Evolutionary conservation across 176 grass and related monocot genomes (phyloP), one percentile per base, ranked within the genome.

Genomic region (Lolium perenne): DNA sequence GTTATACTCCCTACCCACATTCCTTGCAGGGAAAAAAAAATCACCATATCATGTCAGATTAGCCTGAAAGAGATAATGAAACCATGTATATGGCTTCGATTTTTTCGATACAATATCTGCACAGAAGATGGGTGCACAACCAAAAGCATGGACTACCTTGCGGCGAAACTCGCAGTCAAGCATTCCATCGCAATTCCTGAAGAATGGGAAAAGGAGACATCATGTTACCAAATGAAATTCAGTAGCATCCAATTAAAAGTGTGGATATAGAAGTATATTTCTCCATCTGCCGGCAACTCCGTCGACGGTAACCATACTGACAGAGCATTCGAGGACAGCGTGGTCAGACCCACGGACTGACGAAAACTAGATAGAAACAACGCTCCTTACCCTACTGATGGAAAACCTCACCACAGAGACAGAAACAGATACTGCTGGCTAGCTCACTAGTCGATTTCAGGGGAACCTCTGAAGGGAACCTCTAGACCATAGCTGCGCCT

Each of bases 171-270:
- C 4, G 75, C 66, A 17, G 88, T 86, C 76, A 95, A 78, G 85
- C 90, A 95, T 22, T 86, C 88, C 93, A 95, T 95, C n/a, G 61
- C 29, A 79, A 60, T 70, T 18, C 38, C 88, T 93, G 85, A 17
- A 74, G 20, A 40, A 84, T 18, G 13, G 25, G 1, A 7, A n/a
- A 26, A 50, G 1, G 3, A 8, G 0, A 45, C 8, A 43, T 43
- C 68, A 6, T 11, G 7, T 66, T 11, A 57, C 3, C 3, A 8
- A 8, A 15, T 20, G 55, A 26, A 53, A 10, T 5, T 43, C 54
- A 46, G 11, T 1, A 66, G 20, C 45, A 15, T 49, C 59, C 14
- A 81, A 26, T 32, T 5, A 50, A 57, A 55, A 62, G 35, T 4
- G 11, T 22, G 26, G 54, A 55, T 17, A 51, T 14, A 4, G 1